Percentiles rank a stretch among this genome's conserved stretches.
Evolutionary conservation across 2,329 filamentous ascomycete species (phyloP).

Genomic region (Cladosporium halotolerans): DNA sequence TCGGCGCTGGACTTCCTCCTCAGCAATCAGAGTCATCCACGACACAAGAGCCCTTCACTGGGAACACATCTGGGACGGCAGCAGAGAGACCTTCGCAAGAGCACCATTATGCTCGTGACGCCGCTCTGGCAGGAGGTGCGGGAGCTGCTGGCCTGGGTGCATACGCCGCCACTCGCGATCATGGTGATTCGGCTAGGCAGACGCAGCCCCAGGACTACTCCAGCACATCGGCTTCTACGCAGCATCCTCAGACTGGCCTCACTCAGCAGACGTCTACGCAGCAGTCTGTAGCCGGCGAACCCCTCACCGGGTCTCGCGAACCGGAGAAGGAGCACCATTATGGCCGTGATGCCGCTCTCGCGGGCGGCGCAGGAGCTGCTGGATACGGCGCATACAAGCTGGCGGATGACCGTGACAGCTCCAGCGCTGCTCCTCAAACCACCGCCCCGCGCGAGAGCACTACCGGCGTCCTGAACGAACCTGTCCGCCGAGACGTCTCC

Average conservation of each 20-base stretch:
- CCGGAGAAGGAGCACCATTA: constrained; percentile 21
- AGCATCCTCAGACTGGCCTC: background rate
- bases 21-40: background rate
- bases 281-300: background rate
- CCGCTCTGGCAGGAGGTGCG: constrained; percentile 27
- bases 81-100: constrained; percentile 2
- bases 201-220: background rate
- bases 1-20: background rate
- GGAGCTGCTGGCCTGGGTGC: constrained; percentile 20
- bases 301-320: background rate
- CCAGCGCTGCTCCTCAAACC: background rate
- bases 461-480: background rate
- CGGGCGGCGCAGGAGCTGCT: constrained; percentile 27
- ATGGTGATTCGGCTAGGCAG: background rate
- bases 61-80: no score
- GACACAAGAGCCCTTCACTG: no score
- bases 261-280: background rate
- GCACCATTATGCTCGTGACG: constrained; percentile 30
- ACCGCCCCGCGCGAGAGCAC: background rate
- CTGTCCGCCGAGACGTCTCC: background rate
- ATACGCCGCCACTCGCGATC: constrained; percentile 16
- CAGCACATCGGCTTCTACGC: background rate
- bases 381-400: constrained; percentile 14
- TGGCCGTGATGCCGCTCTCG: constrained; percentile 28
- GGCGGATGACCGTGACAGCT: constrained; percentile 7